Percentiles rank a stretch among this genome's conserved stretches.
phyloP scores from a whole-genome alignment of 805 yeast genomes.

The Suhomyces sp. region DNA sequence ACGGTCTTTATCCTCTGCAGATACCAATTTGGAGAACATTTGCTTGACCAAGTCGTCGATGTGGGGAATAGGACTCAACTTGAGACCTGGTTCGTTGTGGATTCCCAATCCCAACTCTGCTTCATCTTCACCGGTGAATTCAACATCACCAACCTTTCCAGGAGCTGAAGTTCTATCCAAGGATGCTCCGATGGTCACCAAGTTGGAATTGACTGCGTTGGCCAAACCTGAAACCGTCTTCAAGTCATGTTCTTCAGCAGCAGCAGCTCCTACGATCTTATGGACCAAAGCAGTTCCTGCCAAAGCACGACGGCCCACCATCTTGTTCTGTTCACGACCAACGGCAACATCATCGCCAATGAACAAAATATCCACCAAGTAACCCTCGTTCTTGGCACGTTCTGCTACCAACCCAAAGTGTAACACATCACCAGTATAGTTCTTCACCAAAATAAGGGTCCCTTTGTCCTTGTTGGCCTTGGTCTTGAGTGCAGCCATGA shows the following conservation, averaged over 20 bases:
- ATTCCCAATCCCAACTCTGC: constrained; percentile 95
- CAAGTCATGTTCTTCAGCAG: constrained; percentile 44
- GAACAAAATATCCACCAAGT: constrained; percentile 66
- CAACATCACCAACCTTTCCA: constrained; percentile 54
- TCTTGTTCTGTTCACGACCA: constrained; percentile 82
- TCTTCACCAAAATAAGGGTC: constrained; percentile 77
- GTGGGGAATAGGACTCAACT: constrained; percentile 65
- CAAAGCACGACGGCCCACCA: constrained; percentile 92
- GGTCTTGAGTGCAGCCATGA: constrained; percentile 67
- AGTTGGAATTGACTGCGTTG: constrained; percentile 53
- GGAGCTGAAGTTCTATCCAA: constrained; percentile 90
- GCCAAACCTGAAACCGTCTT: constrained; percentile 60
- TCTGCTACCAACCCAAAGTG: constrained; percentile 93
- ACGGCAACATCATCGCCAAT: constrained; percentile 95
- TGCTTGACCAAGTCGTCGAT: constrained; percentile 57
- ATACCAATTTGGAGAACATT: constrained; percentile 62
- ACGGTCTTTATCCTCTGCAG: constrained; percentile 69
- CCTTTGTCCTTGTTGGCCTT: constrained; percentile 54
- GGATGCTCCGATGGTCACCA: constrained; percentile 88
- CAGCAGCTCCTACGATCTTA: constrained; percentile 77
- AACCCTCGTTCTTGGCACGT: constrained; percentile 77
- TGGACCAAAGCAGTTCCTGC: constrained; percentile 91
- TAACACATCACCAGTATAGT: constrained; percentile 91
- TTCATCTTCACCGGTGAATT: constrained; percentile 54
- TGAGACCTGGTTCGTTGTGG: constrained; percentile 91